Conservation (phyloP, 176 grass and related monocot genomes). For the Echinochloa phyllopogon region DNA sequence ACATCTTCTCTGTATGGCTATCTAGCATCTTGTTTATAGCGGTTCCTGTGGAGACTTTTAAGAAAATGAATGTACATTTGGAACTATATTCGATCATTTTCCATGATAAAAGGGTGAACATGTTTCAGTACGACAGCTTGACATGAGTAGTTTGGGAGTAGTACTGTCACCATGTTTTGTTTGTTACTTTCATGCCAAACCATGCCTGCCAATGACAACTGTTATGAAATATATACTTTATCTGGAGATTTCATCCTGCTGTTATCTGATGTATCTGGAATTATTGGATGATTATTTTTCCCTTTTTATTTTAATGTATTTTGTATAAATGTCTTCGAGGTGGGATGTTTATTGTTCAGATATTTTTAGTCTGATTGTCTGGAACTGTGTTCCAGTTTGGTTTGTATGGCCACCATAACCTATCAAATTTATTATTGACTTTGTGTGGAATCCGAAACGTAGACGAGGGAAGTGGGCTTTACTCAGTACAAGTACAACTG, state of each 20-base stretch:
- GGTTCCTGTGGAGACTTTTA: not conserved
- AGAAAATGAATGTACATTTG: not conserved
- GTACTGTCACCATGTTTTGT: constrained; percentile 6
- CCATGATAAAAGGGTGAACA: not conserved
- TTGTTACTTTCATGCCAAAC: constrained; percentile 24
- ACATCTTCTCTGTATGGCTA: not conserved
- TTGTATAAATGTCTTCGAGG: not conserved
- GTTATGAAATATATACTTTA: constrained; percentile 22
- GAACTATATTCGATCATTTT: not conserved
- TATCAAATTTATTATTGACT: not conserved
- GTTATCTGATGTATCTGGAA: not conserved
- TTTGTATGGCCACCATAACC: not conserved
- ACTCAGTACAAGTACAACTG: not conserved
- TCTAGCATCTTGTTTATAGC: constrained; percentile 23
- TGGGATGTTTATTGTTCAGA: not conserved
- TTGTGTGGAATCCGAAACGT: not conserved
- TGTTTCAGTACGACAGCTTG: constrained; percentile 7
- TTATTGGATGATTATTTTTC: constrained; percentile 4
- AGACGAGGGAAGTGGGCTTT: not conserved
- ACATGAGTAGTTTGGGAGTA: not conserved
- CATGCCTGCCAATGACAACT: not conserved
- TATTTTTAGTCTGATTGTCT: not conserved
- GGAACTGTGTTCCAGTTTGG: not conserved
- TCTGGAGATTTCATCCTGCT: constrained; percentile 23
- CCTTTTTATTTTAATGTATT: not conserved